These are phyloP conservation scores for Kandelia obovata DNA, from an alignment of 345 rosid genomes.

Conservation along the genomic window DNA sequence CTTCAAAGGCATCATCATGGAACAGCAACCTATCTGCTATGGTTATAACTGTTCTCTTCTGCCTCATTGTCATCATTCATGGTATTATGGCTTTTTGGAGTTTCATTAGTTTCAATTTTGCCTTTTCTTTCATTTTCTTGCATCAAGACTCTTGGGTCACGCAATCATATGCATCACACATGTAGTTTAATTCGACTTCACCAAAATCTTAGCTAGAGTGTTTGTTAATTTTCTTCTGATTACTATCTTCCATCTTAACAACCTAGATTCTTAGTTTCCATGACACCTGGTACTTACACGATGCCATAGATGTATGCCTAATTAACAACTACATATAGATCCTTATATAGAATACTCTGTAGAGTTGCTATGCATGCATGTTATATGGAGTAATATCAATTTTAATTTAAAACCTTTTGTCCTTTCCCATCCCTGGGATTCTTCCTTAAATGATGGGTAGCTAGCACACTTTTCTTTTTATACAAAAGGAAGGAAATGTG, in stretches of 20 bases:
- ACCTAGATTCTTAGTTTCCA: neutral
- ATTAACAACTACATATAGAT: too few species aligned
- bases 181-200: slow-evolving; percentile 1
- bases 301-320: too few species aligned
- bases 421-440: too few species aligned
- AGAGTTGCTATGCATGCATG: too few species aligned
- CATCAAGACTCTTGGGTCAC: neutral
- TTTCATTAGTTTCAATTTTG: neutral
- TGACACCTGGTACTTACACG: too few species aligned
- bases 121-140: neutral
- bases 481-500: too few species aligned
- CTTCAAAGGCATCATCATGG: slow-evolving; percentile 50
- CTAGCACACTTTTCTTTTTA: too few species aligned
- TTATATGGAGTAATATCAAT: too few species aligned
- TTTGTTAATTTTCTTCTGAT: neutral
- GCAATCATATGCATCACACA: neutral
- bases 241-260: neutral
- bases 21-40: slow-evolving; percentile 55
- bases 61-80: slow-evolving; percentile 63
- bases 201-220: neutral
- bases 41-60: slow-evolving; percentile 68
- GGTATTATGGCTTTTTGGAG: slow-evolving; percentile 37
- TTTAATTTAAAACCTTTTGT: too few species aligned
- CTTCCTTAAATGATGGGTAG: too few species aligned
- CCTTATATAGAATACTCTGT: too few species aligned